These are phyloP conservation scores for Sporothrix mexicana DNA, from an alignment of 2,329 filamentous ascomycete genomes.

Conservation along the genomic window DNA sequence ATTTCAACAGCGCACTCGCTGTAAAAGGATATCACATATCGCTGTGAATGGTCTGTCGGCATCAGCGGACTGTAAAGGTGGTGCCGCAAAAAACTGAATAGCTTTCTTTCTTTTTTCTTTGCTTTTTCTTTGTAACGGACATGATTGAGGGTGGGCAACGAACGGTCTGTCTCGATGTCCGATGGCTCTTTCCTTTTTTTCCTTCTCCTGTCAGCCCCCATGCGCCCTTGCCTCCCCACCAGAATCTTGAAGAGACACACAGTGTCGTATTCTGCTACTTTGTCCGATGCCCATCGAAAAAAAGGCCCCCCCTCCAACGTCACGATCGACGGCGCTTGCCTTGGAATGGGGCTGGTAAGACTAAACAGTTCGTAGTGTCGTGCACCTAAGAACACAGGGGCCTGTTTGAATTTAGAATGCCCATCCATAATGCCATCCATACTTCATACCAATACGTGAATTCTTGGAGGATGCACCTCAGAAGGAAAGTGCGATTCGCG, in stretches of 20 bases:
- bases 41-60: constrained; percentile 35
- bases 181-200: not conserved
- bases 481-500: constrained; percentile 10
- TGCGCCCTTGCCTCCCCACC: constrained; percentile 1
- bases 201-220: not conserved
- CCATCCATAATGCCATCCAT: not conserved
- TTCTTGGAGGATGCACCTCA: constrained; percentile 2
- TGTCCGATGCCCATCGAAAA: constrained; percentile 12
- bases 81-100: not conserved
- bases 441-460: not conserved
- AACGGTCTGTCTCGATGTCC: not conserved
- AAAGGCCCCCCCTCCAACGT: constrained; percentile 8
- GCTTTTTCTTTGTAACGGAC: not conserved
- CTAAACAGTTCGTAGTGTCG: not conserved
- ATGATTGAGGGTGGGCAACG: constrained; percentile 12
- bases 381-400: too few relatives aligned
- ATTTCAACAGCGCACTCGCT: constrained; percentile 32
- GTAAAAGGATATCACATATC: constrained; percentile 33
- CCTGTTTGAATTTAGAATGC: not conserved
- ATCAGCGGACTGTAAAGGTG: constrained; percentile 22
- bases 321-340: constrained; percentile 34
- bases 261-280: constrained; percentile 6
- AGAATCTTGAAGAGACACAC: constrained; percentile 3
- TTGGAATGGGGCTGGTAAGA: constrained; percentile 27
- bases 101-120: not conserved